These are phyloP conservation scores for Phtheirospermum japonicum DNA, from an alignment of 257 asterid species.

Conservation along the genomic window DNA sequence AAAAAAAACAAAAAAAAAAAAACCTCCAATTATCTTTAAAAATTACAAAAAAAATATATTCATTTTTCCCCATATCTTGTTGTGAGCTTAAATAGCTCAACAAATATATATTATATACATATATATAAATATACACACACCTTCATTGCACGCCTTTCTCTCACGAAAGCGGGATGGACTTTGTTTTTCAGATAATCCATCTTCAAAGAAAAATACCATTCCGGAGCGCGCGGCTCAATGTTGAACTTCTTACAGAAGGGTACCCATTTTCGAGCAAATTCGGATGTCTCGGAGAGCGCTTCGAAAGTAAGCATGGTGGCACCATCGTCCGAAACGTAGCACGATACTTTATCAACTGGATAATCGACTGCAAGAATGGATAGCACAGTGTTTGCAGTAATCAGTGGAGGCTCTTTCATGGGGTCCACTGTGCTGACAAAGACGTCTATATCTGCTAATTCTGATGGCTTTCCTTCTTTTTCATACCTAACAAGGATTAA, in stretches of 20 bases:
- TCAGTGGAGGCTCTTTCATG: constrained; percentile 77
- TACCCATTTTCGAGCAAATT: constrained; percentile 81
- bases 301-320: constrained; percentile 92
- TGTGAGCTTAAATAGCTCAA: too few species aligned
- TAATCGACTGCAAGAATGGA: constrained; percentile 87
- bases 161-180: constrained; percentile 79
- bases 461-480: constrained; percentile 74
- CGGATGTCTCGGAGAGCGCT: constrained; percentile 78
- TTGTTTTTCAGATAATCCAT: constrained; percentile 75
- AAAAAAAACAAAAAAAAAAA: too few species aligned
- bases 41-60: too few species aligned
- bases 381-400: constrained; percentile 84
- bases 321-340: constrained; percentile 90
- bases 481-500: constrained; percentile 52
- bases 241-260: constrained; percentile 77
- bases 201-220: constrained; percentile 82
- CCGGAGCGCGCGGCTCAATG: constrained; percentile 92
- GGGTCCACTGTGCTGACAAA: constrained; percentile 90
- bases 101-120: too few species aligned
- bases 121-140: constrained; percentile 30
- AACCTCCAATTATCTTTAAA: too few species aligned
- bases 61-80: too few species aligned
- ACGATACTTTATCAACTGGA: constrained; percentile 71
- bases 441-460: constrained; percentile 62
- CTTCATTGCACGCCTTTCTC: constrained; percentile 87